Percentiles rank a stretch among this genome's conserved stretches.
phyloP scores from a whole-genome alignment of 768 basidiomycete species.

The Asterophora lycoperdoides region DNA sequence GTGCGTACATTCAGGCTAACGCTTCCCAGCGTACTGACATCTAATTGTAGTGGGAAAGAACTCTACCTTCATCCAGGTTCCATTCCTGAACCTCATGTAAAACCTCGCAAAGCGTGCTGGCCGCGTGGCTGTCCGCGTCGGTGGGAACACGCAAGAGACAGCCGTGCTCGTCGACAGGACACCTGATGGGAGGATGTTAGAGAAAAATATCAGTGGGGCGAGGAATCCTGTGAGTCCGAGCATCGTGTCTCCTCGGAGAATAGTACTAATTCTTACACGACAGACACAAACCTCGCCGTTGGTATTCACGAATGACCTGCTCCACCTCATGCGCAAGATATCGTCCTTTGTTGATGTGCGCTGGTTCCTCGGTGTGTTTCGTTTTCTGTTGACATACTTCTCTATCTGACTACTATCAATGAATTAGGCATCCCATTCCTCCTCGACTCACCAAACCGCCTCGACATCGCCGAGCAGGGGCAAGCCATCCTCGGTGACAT shows the following conservation, averaged over 20 bases:
- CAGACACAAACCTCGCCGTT: slow-evolving; percentile 68
- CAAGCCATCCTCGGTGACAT: slow-evolving; percentile 72
- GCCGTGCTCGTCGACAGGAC: slow-evolving; percentile 49
- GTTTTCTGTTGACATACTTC: not conserved
- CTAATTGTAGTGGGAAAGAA: no score
- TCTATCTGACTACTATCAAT: not conserved
- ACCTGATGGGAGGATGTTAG: slow-evolving; percentile 32
- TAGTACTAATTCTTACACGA: not conserved
- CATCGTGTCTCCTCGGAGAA: not conserved
- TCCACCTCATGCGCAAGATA: slow-evolving; percentile 64
- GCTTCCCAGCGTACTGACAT: no score
- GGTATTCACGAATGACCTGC: slow-evolving; percentile 57
- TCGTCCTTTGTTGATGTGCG: slow-evolving; percentile 54
- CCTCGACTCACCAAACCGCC: slow-evolving; percentile 49
- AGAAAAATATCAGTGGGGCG: slow-evolving; percentile 16
- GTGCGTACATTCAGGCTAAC: no score
- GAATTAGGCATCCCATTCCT: slow-evolving; percentile 56
- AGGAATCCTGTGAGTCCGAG: slow-evolving; percentile 14
- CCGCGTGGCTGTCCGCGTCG: slow-evolving; percentile 59
- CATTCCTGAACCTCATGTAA: slow-evolving; percentile 76
- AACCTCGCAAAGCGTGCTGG: slow-evolving; percentile 64
- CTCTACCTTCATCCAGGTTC: slow-evolving; percentile 41
- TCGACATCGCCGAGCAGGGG: slow-evolving; percentile 55
- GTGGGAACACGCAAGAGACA: slow-evolving; percentile 78
- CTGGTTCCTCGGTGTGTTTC: slow-evolving; percentile 55